Evolutionary conservation across 148 eudicot genomes (phyloP), one percentile per base, ranked within the genome.

Genomic region (Linanthus parryae): DNA sequence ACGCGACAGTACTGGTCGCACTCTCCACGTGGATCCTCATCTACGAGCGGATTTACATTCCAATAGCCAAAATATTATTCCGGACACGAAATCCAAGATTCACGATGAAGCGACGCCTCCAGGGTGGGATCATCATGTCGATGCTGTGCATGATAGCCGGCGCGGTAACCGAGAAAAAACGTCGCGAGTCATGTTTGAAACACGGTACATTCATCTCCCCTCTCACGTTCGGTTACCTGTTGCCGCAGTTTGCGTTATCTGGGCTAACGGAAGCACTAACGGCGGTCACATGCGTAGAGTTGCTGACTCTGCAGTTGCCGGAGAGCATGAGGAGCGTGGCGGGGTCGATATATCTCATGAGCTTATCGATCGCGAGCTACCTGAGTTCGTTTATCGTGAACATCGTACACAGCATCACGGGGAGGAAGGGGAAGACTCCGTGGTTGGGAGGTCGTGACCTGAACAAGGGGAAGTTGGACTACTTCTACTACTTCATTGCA

Each of bases 401-500:
- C 26, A 26, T 83, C 2, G 72, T 87, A 12, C 69, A 73, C 24
- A 34, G 11, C 0, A 26, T 60, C 14, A 83, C 79, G 0, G 29
- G 54, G 45, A 18, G 18, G 16, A 26, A 59, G 0, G 69, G 73
- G 7, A 64, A 63, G 10, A 7, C 29, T 2, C 69, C 79, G n/a
- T 83, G 95, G 91, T 48, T 87, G 43, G 92, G 92, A 4, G 92
- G 91, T 6, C 85, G 62, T 46, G 91, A 87, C 27, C 84, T 87
- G 1, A 87, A 87, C 43, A 48, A 54, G 43, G 71, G 73, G 20
- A 63, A 44, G 64, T 79, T 87, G 9, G 95, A 87, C 0, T 68
- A 73, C 39, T 87, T 62, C 45, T 87, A 73, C 63, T 70, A 41
- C 24, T 68, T 78, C 1, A 48, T 87, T 34, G 88, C 80, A 8